Percentiles rank a stretch among this genome's conserved stretches.
These are phyloP conservation scores for Ophiostoma himal-ulmi DNA, from an alignment of 2,329 filamentous ascomycete species.

Conservation along the genomic window DNA sequence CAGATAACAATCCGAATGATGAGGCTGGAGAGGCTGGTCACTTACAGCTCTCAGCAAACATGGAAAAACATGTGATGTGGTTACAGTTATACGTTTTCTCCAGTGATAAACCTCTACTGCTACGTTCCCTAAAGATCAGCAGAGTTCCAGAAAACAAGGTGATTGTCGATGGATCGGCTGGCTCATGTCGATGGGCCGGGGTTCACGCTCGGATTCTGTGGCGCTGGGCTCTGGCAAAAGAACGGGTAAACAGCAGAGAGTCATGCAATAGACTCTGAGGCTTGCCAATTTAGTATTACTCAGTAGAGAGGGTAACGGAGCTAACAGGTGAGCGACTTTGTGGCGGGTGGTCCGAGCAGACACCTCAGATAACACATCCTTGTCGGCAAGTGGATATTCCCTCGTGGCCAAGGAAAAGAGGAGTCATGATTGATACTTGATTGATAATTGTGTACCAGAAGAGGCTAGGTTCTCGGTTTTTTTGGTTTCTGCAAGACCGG, in stretches of 20 bases:
- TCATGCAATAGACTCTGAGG: background rate
- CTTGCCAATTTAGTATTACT: too few species aligned
- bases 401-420: background rate
- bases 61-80: background rate
- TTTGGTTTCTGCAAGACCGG: background rate
- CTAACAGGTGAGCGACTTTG: background rate
- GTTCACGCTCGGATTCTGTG: background rate
- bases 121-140: background rate
- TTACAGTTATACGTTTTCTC: background rate
- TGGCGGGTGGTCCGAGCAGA: background rate
- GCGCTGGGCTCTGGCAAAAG: background rate
- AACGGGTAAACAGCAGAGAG: background rate
- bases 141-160: background rate
- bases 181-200: background rate
- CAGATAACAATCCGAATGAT: background rate
- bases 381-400: background rate
- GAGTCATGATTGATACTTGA: background rate
- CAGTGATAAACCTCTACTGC: background rate
- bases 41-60: background rate
- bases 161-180: background rate
- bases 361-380: background rate
- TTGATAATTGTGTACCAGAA: background rate
- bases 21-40: background rate
- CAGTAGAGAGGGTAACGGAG: too few species aligned
- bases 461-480: background rate